Evolutionary conservation across 768 basidiomycete species (phyloP), one percentile per base, ranked within the genome.

Genomic region (Termitomyces sp.): DNA sequence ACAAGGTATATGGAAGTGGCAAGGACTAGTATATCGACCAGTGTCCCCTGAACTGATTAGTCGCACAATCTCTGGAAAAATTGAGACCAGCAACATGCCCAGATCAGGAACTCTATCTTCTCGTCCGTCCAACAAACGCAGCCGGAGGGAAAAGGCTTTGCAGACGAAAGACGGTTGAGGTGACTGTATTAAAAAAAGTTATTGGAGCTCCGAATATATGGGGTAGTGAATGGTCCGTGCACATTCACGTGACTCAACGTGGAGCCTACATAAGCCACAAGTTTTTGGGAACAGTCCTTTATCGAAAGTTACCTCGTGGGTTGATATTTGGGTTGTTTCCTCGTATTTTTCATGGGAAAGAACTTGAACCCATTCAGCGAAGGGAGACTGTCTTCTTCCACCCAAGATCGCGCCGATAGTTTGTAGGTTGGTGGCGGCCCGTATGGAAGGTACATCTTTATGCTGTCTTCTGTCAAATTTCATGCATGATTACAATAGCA

Each of bases 1-100:
- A 29, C 8, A 6, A 7, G 2, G 20, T 25, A 25, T 25, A 25
- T 25, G 25, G 25, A 25, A 25, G 25, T 25, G 25, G 25, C 29
- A 25, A 2, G 11, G 17, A 9, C 4, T 9, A 31, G 9, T 40
- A 2, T 25, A 42, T 29, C 12, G 15, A 43, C 11, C n/a, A 57
- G 63, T 86, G 83, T 87, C 74, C 72, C 84, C 81, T 76, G 77
- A 80, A 76, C 86, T 87, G 87, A 89, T 89, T 89, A 83, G 80
- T 86, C 87, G 79, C 78, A 70, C 74, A 69, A 79, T 77, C 85
- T 73, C 73, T 82, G 65, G 69, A 65, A 65, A 66, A 63, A 66
- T 68, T 62, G 68, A 68, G 80, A 81, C 71, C 76, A 80, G 83
- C 81, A 84, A 81, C 86, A 88, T 87, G 87, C 87, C 87, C 87